These are phyloP conservation scores for Geotrichum cucujoidarum DNA, from an alignment of 1,139 yeast genomes.

Conservation along the genomic window DNA sequence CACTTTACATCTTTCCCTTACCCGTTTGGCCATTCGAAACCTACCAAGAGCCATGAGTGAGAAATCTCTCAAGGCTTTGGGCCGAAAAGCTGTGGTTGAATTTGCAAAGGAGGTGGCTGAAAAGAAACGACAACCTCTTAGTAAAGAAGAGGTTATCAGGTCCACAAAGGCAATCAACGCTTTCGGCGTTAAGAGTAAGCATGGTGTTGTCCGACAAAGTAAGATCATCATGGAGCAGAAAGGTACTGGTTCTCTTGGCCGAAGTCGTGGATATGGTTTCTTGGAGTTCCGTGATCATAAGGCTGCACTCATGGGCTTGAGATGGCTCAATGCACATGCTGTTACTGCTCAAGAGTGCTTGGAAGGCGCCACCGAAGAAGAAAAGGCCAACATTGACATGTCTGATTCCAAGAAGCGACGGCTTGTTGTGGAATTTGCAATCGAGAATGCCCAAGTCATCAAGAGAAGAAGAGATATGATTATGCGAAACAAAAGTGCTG, in stretches of 20 bases:
- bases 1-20: constrained; percentile 79
- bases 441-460: constrained; percentile 89
- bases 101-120: constrained; percentile 89
- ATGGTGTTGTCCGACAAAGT: constrained; percentile 90
- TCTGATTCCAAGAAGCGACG: constrained; percentile 55
- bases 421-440: constrained; percentile 89
- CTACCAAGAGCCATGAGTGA: constrained; percentile 89
- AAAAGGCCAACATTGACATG: constrained; percentile 48
- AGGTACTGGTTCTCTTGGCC: constrained; percentile 78
- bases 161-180: constrained; percentile 64
- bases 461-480: constrained; percentile 71
- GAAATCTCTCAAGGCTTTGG: constrained; percentile 82
- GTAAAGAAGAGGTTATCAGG: constrained; percentile 82
- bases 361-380: constrained; percentile 69
- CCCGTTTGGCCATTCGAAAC: constrained; percentile 90
- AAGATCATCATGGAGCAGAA: constrained; percentile 89
- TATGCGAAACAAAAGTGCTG: constrained; percentile 23
- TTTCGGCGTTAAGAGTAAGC: constrained; percentile 54
- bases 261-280: constrained; percentile 97
- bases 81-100: constrained; percentile 89
- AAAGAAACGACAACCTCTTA: constrained; percentile 71
- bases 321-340: constrained; percentile 95
- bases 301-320: constrained; percentile 88
- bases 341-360: constrained; percentile 66
- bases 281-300: constrained; percentile 90